Evolutionary conservation across 2,329 filamentous ascomycete genomes (phyloP).

Genomic region (Colletotrichum melonis): DNA sequence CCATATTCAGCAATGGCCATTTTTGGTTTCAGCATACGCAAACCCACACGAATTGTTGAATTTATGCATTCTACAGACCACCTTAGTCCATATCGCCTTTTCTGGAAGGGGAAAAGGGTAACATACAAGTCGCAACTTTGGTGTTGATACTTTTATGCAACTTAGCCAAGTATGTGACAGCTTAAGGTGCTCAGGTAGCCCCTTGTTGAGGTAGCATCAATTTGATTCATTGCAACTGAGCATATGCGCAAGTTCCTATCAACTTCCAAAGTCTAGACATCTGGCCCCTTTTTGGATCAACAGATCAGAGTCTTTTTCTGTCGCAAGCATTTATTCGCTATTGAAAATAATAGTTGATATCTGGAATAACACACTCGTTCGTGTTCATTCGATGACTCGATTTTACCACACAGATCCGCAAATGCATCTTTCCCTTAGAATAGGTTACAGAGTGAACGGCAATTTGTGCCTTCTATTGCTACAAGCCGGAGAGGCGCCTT

Average conservation of each 20-base stretch:
- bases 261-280: too few species aligned
- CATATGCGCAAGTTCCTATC: too few species aligned
- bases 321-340: too few species aligned
- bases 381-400: background rate
- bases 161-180: too few species aligned
- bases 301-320: too few species aligned
- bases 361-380: background rate
- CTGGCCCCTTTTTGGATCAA: too few species aligned
- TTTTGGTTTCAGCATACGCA: background rate
- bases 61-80: background rate
- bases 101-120: too few species aligned
- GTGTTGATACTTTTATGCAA: background rate
- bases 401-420: background rate
- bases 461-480: conserved; percentile 32
- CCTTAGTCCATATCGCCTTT: too few species aligned
- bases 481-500: conserved; percentile 30
- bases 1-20: background rate
- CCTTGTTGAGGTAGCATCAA: too few species aligned
- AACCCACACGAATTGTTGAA: background rate
- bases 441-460: conserved; percentile 20
- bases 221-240: too few species aligned
- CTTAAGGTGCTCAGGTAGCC: too few species aligned
- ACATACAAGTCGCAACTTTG: background rate
- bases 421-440: background rate
- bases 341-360: too few species aligned